Evolutionary conservation across 2,329 filamentous ascomycete species (phyloP), one percentile per base, ranked within the genome.

Genomic region (Fusarium sp.): DNA sequence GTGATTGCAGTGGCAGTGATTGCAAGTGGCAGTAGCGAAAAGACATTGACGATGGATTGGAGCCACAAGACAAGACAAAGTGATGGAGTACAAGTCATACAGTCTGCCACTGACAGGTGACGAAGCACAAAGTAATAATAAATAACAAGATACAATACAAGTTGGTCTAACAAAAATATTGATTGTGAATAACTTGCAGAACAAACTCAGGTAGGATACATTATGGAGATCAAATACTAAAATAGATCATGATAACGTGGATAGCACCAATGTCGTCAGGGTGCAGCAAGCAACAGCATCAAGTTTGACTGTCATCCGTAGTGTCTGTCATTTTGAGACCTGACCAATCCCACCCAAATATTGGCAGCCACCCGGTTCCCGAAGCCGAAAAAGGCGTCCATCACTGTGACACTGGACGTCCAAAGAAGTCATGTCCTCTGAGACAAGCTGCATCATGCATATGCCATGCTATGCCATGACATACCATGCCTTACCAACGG

Each of bases 1-100:
- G 68, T 70, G 51, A 57, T 55, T 46, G 58, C 68, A 66, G 61
- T 65, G 61, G 51, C 68, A 69, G 68, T 70, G 55, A 57, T 55
- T 46, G 58, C 68, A 66, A 18, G 61, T 65, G 62, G 54, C 46
- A 60, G 47, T 27, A 52, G 32, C 37, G 65, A 45, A 62, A 24
- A 45, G 25, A 54, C 51, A 60, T 49, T 46, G 44, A 30, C 20
- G 12, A 42, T 46, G 29, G 32, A 20, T 42, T 44, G 18, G 22
- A 32, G 24, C 53, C 27, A 52, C 32, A 22, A 45, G 59, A 64
- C 45, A 42, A 29, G 34, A 60, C 8, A 29, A 46, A 25, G 18
- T 24, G 41, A 64, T 42, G 59, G 41, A 45, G 30, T 32, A 65
- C 56, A 61, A 44, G 51, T 41, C 47, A 34, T 20, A 59, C 46